Evolutionary conservation across 192 early-diverging fungal genomes (phyloP).

Genomic region (Bifiguratus adelaidae): DNA sequence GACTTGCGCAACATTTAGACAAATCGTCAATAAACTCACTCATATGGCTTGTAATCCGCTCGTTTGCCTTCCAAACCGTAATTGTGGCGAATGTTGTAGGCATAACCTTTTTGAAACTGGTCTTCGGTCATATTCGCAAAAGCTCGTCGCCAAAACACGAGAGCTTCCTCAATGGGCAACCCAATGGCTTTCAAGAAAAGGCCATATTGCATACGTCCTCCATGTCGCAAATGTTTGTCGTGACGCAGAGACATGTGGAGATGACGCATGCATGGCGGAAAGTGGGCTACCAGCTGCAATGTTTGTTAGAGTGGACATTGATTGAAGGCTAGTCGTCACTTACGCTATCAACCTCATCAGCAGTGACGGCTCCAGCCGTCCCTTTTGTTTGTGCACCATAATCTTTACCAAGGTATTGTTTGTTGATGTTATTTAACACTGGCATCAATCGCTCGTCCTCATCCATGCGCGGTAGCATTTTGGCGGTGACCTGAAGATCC

Average conservation of each 20-base stretch:
- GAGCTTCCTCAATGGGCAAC: slow-evolving; percentile 76
- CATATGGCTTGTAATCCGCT: slow-evolving; percentile 63
- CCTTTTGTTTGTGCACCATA: slow-evolving; percentile 37
- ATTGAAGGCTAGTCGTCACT: background rate
- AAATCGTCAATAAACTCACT: slow-evolving; percentile 20
- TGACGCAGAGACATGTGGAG: slow-evolving; percentile 57
- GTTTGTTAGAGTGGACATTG: background rate
- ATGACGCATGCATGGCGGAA: slow-evolving; percentile 89
- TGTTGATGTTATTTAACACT: slow-evolving; percentile 75
- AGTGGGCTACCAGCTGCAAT: slow-evolving; percentile 45
- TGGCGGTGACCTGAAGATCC: slow-evolving; percentile 48
- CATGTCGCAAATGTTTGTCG: slow-evolving; percentile 79
- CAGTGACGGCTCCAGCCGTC: slow-evolving; percentile 43
- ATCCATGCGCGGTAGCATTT: slow-evolving; percentile 74
- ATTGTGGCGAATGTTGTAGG: slow-evolving; percentile 93
- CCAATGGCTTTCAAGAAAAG: slow-evolving; percentile 95
- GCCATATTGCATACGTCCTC: slow-evolving; percentile 82
- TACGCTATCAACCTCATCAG: slow-evolving; percentile 55
- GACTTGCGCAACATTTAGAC: too few relatives aligned
- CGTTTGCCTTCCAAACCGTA: slow-evolving; percentile 93
- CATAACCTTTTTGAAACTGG: slow-evolving; percentile 86
- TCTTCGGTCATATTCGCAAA: slow-evolving; percentile 77
- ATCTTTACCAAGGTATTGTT: slow-evolving; percentile 63
- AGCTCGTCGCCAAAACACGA: slow-evolving; percentile 83
- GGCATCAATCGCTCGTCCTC: slow-evolving; percentile 89